phyloP scores from a whole-genome alignment of 441 rosid species.

The Dalechampia spathulata region DNA sequence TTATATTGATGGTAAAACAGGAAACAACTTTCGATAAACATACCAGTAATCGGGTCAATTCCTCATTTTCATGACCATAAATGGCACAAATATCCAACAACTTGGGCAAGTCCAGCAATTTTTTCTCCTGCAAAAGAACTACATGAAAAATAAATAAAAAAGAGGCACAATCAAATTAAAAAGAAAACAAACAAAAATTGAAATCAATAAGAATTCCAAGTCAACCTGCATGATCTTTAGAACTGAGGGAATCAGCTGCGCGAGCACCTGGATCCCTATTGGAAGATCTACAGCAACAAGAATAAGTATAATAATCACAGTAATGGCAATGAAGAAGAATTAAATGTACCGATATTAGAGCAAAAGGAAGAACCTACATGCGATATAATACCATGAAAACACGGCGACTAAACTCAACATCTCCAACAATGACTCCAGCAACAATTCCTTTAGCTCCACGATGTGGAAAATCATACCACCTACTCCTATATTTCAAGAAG shows the following conservation, averaged over 20 bases:
- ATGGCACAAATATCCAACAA: constrained; percentile 89
- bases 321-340: not conserved
- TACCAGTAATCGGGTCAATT: constrained; percentile 70
- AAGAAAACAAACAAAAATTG: not conserved
- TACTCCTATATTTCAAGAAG: constrained; percentile 76
- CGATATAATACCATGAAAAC: constrained; percentile 85
- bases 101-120: constrained; percentile 88
- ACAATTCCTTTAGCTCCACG: constrained; percentile 79
- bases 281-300: constrained; percentile 63
- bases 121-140: constrained; percentile 94
- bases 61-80: constrained; percentile 90
- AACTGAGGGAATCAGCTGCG: constrained; percentile 62
- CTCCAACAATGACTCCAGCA: constrained; percentile 91
- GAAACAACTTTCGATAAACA: constrained; percentile 10
- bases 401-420: constrained; percentile 70
- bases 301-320: not conserved
- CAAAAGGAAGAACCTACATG: constrained; percentile 46
- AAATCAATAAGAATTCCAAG: not conserved
- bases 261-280: constrained; percentile 83
- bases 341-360: not conserved
- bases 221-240: constrained; percentile 76
- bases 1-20: no score
- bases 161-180: constrained; percentile 20
- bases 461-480: constrained; percentile 96
- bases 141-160: constrained; percentile 41